phyloP scores from a whole-genome alignment of 129 eudicot genomes.

The Artemisia tridentata region DNA sequence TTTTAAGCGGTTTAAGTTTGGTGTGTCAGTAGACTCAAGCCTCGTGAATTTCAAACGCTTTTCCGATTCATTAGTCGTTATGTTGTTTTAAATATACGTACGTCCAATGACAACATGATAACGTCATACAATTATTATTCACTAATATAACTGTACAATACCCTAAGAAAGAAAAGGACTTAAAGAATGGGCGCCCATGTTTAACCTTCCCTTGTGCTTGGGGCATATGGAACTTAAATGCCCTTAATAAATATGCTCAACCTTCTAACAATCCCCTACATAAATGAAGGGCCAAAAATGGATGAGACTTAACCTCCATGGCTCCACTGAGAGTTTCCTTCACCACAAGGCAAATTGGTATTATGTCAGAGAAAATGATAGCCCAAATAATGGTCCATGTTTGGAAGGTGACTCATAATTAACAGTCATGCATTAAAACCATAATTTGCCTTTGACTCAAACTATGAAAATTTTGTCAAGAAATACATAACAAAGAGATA shows the following conservation, averaged over 20 bases:
- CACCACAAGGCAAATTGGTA: conserved; percentile 25
- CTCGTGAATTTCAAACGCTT: background rate
- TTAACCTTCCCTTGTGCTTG: conserved; percentile 13
- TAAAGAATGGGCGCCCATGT: conserved; percentile 8
- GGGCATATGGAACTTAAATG: conserved; percentile 28
- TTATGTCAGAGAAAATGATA: conserved; percentile 21
- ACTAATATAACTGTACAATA: background rate
- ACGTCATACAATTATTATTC: background rate
- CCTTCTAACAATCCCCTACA: conserved; percentile 22
- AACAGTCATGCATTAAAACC: conserved; percentile 23
- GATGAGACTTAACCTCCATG: conserved; percentile 4
- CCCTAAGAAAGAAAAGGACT: background rate
- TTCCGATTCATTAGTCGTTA: background rate
- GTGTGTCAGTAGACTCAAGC: background rate
- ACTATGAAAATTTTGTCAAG: background rate
- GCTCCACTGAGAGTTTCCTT: conserved; percentile 25
- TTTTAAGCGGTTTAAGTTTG: background rate
- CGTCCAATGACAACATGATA: background rate
- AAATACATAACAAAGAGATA: background rate
- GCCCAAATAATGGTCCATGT: conserved; percentile 22
- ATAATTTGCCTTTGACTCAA: conserved; percentile 12
- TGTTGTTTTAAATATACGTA: background rate
- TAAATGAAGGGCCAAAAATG: conserved; percentile 23
- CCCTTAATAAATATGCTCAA: conserved; percentile 29
- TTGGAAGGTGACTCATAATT: conserved; percentile 27